These are phyloP conservation scores for Plasmodium ovale DNA, from an alignment of 169 alveolate genomes.

Conservation along the genomic window DNA sequence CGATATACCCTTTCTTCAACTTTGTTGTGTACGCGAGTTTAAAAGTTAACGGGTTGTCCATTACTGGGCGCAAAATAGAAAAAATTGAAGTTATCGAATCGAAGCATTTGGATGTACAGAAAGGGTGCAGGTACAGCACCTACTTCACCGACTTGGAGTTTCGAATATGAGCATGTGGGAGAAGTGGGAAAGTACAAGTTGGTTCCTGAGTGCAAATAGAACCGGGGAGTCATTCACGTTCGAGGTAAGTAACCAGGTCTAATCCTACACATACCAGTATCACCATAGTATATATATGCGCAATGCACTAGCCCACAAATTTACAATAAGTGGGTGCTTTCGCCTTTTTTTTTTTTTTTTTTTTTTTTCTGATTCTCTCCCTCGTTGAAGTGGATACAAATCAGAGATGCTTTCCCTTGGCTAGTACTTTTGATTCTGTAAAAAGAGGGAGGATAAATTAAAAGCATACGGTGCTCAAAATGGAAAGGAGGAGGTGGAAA, in stretches of 20 bases:
- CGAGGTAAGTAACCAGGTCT: no score
- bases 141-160: constrained; percentile 24
- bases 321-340: no score
- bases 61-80: constrained; percentile 34
- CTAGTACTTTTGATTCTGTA: constrained; percentile 57
- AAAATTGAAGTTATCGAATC: constrained; percentile 24
- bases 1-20: constrained; percentile 19
- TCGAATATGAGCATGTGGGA: constrained; percentile 24
- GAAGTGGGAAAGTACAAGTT: no score
- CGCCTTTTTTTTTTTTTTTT: constrained; percentile 11
- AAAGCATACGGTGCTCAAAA: neutral
- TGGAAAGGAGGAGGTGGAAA: neutral
- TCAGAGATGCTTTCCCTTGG: constrained; percentile 28
- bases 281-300: no score
- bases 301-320: no score
- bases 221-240: no score
- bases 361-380: neutral
- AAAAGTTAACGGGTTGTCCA: constrained; percentile 40
- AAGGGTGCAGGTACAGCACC: constrained; percentile 54
- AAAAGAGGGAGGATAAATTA: neutral
- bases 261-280: no score
- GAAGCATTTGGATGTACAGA: constrained; percentile 1
- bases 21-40: constrained; percentile 50
- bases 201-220: no score
- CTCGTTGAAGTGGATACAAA: neutral